Conservation (phyloP, 768 basidiomycete genomes). For the Suillus alpinus region DNA sequence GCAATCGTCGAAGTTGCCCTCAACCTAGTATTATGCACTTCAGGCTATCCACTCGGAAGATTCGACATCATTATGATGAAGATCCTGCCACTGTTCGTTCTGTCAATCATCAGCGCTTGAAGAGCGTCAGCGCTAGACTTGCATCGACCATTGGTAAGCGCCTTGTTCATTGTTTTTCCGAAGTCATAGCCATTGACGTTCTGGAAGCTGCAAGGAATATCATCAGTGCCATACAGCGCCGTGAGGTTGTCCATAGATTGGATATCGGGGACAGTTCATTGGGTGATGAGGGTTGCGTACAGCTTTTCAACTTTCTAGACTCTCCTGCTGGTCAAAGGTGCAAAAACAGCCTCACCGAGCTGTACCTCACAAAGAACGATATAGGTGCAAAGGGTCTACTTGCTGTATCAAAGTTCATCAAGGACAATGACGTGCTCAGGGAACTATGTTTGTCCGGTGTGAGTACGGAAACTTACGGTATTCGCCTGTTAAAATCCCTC, state of each 20-base stretch:
- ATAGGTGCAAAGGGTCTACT: conserved; percentile 55
- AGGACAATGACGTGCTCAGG: conserved; percentile 42
- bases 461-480: conserved; percentile 19
- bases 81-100: conserved; percentile 32
- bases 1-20: background rate
- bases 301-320: conserved; percentile 51
- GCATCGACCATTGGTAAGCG: conserved; percentile 26
- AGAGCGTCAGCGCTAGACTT: conserved; percentile 26
- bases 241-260: conserved; percentile 49
- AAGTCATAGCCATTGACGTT: background rate
- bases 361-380: conserved; percentile 54
- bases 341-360: conserved; percentile 42
- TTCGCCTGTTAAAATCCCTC: background rate
- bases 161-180: background rate
- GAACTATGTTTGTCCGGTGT: conserved; percentile 60
- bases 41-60: conserved; percentile 21
- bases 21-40: conserved; percentile 20
- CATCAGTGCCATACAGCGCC: conserved; percentile 43
- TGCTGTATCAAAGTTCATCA: conserved; percentile 52
- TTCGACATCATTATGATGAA: conserved; percentile 22
- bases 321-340: conserved; percentile 47
- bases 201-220: conserved; percentile 49
- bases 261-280: conserved; percentile 55
- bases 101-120: conserved; percentile 16
- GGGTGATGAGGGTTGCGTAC: conserved; percentile 54